phyloP scores from a whole-genome alignment of 352 stramenopile species.

The Phytophthora syringae region DNA sequence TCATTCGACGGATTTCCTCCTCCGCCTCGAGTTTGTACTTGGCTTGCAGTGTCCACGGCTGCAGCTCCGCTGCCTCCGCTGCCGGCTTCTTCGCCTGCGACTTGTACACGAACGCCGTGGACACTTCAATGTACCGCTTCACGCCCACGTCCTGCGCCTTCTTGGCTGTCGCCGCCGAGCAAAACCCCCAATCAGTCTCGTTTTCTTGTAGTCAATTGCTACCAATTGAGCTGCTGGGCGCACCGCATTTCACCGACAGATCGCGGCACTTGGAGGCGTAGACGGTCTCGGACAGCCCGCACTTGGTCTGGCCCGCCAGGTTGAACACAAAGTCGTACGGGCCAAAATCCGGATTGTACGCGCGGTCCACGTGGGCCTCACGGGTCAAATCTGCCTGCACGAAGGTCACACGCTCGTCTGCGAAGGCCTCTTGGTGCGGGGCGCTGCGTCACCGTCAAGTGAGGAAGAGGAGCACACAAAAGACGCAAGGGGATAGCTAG shows the following conservation, averaged over 20 bases:
- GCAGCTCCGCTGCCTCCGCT: constrained; percentile 61
- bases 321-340: constrained; percentile 90
- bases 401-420: constrained; percentile 73
- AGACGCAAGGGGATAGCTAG: too few species aligned
- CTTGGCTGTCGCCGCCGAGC: constrained; percentile 40
- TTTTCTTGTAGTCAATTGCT: background rate
- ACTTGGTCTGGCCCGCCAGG: constrained; percentile 86
- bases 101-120: constrained; percentile 90
- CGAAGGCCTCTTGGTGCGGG: constrained; percentile 73
- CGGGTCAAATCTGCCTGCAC: constrained; percentile 85
- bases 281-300: constrained; percentile 67
- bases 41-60: constrained; percentile 86
- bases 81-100: constrained; percentile 78
- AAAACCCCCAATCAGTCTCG: background rate
- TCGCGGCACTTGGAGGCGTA: constrained; percentile 89
- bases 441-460: constrained; percentile 28
- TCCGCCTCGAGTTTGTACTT: constrained; percentile 90
- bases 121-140: constrained; percentile 87
- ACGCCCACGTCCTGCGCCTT: constrained; percentile 72
- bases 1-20: constrained; percentile 68
- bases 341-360: constrained; percentile 71
- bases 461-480: background rate
- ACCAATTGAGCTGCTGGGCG: constrained; percentile 16
- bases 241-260: constrained; percentile 85
- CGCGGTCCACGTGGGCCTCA: constrained; percentile 79